phyloP scores from a whole-genome alignment of 164 flowering plant genomes.

The grape (Vitis vinifera) region DNA sequence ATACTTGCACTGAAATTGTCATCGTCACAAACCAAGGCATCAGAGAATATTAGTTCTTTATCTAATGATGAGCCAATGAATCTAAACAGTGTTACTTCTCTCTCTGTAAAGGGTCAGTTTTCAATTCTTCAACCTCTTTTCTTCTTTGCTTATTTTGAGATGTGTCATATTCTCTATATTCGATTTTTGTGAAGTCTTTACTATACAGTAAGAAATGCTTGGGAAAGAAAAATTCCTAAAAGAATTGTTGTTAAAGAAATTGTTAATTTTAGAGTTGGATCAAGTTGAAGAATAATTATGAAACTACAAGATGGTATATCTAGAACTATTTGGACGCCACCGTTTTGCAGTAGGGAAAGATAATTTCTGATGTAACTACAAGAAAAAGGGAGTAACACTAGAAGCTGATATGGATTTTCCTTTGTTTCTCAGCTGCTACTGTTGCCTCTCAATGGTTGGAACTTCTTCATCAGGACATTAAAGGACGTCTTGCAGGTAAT shows the following conservation, averaged over 20 bases:
- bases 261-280: no score
- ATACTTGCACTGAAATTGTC: conserved; percentile 38
- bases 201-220: no score
- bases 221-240: no score
- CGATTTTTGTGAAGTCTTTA: background rate
- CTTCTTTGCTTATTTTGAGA: background rate
- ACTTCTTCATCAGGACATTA: conserved; percentile 76
- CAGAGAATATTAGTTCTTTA: conserved; percentile 40
- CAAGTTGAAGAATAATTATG: no score
- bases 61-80: conserved; percentile 49
- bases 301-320: no score
- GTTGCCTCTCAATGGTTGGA: conserved; percentile 97
- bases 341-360: no score
- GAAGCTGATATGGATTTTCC: conserved; percentile 10
- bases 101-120: conserved; percentile 74
- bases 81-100: conserved; percentile 42
- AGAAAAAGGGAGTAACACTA: background rate
- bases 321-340: background rate
- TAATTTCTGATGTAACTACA: background rate
- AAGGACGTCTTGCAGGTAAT: conserved; percentile 85
- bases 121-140: background rate
- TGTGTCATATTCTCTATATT: no score
- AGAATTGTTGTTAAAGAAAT: no score
- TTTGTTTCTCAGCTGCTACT: conserved; percentile 67
- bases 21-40: conserved; percentile 35